Evolutionary conservation across 306 rosid species (phyloP), one percentile per base, ranked within the genome.

Genomic region (Fagus crenata): DNA sequence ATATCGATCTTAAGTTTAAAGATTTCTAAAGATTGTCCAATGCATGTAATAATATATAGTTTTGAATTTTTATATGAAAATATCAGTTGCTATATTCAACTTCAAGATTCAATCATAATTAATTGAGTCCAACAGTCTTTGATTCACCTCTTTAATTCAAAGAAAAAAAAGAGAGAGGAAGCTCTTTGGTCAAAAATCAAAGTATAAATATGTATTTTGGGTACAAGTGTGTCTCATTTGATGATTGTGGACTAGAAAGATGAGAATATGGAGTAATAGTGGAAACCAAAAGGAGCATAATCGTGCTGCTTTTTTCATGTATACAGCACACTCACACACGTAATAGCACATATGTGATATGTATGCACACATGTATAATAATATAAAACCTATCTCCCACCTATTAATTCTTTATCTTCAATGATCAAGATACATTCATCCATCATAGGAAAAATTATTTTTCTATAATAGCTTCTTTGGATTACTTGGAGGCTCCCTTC

Each of bases 401-500:
- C 42, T 3, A 12, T 9, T 60, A 28, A 59, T 18, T n/a, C 6
- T 18, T 41, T 12, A 13, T 31, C 75, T 70, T 56, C 32, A 69
- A 32, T 69, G 51, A 78, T 17, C 22, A 63, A 31, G 63, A 46
- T 53, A 49, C 53, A 41, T 46, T 36, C 40, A 56, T 56, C 36
- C 54, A n/a, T 64, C 28, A 43, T 12, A 40, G 35, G 46, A 51
- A 40, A 4, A 28, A 46, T 58, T 64, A 75, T 71, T 46, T 75
- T 64, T 79, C 67, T 72, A 32, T 46, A 14, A 37, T 55, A 64
- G 28, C 53, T 72, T 80, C 28, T 77, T 58, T 76, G 60, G 39
- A 64, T 72, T 14, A 69, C n/a, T 60, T 35, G 72, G 71, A 54
- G 63, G 70, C 73, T 75, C 43, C 77, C 77, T 72, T 49, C 78